A percentile compares a stretch with the other conserved stretches of the same genome.
phyloP scores from a whole-genome alignment of 306 rosid species.

The Vicia sativa region DNA sequence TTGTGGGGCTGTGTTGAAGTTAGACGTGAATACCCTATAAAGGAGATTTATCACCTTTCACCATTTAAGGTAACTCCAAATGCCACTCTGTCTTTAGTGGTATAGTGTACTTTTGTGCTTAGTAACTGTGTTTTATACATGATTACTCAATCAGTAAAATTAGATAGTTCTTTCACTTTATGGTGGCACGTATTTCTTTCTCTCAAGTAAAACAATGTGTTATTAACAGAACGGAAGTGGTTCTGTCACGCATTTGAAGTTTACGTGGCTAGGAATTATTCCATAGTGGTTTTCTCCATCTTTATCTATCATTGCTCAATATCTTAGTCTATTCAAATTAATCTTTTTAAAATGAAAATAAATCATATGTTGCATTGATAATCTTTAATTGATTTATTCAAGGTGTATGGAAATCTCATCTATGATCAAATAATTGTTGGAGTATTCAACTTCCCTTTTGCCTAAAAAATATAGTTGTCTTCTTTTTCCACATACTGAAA shows the following conservation, averaged over 20 bases:
- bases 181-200: conserved; percentile 1
- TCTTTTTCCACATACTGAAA: neutral
- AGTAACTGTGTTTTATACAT: neutral
- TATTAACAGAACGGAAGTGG: conserved; percentile 7
- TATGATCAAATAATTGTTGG: neutral
- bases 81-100: conserved; percentile 25
- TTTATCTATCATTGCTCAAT: neutral
- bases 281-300: conserved; percentile 5
- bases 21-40: too few relatives aligned
- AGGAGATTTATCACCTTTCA: neutral
- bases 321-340: neutral
- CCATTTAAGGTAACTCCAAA: conserved; percentile 17
- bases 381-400: neutral
- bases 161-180: conserved; percentile 19
- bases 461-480: neutral
- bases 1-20: too few relatives aligned
- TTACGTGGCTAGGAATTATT: conserved; percentile 15
- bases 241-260: conserved; percentile 35
- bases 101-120: neutral
- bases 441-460: conserved; percentile 3
- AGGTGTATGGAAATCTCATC: neutral
- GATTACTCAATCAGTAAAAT: conserved; percentile 1
- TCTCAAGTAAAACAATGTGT: conserved; percentile 13
- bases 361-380: neutral
- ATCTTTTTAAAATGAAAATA: too few relatives aligned